These are phyloP conservation scores for Candida piceae DNA, from an alignment of 805 yeast species.

Conservation along the genomic window DNA sequence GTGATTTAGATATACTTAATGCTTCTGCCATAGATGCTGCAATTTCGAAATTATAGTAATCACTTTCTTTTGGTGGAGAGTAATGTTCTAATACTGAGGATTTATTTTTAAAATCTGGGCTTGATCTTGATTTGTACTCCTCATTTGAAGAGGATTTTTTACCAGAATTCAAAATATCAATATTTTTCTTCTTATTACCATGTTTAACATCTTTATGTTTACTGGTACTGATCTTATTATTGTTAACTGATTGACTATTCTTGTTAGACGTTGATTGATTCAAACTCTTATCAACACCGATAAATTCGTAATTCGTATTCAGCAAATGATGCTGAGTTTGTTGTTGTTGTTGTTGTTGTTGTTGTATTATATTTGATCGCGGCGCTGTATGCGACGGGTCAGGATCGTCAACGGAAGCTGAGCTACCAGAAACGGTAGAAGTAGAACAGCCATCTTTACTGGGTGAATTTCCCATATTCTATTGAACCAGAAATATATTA, in stretches of 20 bases:
- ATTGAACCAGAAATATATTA: background rate
- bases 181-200: background rate
- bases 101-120: background rate
- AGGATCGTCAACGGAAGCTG: conserved; percentile 27
- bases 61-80: background rate
- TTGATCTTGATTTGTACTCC: background rate
- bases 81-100: conserved; percentile 6
- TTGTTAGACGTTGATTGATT: background rate
- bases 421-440: conserved; percentile 28
- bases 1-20: conserved; percentile 18
- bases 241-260: background rate
- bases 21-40: conserved; percentile 43
- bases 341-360: conserved; percentile 10
- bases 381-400: conserved; percentile 31
- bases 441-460: conserved; percentile 33
- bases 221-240: background rate
- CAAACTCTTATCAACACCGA: background rate
- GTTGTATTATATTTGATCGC: conserved; percentile 18
- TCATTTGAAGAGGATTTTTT: background rate
- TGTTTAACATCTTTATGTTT: background rate
- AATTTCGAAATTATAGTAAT: conserved; percentile 35
- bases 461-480: conserved; percentile 35
- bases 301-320: conserved; percentile 1
- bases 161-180: background rate
- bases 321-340: conserved; percentile 1